phyloP scores from a whole-genome alignment of 306 rosid species.

The Chamaecrista fasciculata region DNA sequence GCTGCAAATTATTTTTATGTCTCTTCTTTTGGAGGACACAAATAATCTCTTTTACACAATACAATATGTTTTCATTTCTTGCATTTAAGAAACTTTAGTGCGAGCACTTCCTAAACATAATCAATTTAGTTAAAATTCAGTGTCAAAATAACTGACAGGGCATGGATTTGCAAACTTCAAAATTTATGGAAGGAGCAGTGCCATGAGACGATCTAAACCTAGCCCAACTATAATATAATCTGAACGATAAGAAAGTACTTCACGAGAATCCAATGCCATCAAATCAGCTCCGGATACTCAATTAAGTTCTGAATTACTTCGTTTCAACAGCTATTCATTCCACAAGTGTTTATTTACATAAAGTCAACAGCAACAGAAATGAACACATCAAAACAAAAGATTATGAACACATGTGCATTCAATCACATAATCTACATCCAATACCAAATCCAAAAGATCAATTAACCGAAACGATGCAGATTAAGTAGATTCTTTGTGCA shows the following conservation, averaged over 20 bases:
- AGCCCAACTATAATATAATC: not conserved
- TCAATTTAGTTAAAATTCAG: constrained; percentile 3
- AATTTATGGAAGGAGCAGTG: not conserved
- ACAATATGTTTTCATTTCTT: not conserved
- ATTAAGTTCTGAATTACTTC: constrained; percentile 6
- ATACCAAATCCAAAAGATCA: not conserved
- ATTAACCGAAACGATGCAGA: constrained; percentile 2
- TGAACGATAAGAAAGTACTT: not conserved
- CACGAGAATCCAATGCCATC: constrained; percentile 20
- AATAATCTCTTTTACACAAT: not conserved
- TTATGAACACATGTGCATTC: not conserved
- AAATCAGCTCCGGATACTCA: constrained; percentile 4
- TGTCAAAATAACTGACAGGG: not conserved
- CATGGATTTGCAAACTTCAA: not conserved
- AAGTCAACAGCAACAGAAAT: not conserved
- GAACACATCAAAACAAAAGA: not conserved
- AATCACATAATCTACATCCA: constrained; percentile 8
- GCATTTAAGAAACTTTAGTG: not conserved
- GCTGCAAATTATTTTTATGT: not conserved
- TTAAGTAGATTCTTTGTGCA: not conserved
- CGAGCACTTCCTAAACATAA: not conserved
- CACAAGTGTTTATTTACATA: not conserved
- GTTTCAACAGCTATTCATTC: constrained; percentile 3
- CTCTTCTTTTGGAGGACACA: constrained; percentile 9
- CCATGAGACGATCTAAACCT: not conserved